These are phyloP conservation scores for Calonectria naviculata DNA, from an alignment of 2,329 filamentous ascomycete species.

Conservation along the genomic window DNA sequence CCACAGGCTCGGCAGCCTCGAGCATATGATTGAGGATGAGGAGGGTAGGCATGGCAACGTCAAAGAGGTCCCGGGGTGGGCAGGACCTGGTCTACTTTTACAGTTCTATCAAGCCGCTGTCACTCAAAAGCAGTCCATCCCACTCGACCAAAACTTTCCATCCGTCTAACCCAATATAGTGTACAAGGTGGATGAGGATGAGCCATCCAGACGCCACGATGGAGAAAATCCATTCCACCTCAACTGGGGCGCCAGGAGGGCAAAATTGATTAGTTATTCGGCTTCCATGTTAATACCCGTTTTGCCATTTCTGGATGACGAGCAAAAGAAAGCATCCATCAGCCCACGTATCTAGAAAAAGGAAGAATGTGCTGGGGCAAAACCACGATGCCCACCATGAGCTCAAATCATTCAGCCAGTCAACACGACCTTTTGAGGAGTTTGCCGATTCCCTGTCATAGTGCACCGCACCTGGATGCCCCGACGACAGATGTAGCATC, in stretches of 20 bases:
- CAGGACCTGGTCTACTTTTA: background rate
- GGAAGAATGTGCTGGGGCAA: background rate
- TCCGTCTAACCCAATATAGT: background rate
- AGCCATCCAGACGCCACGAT: background rate
- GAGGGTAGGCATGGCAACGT: background rate
- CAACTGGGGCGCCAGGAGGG: background rate
- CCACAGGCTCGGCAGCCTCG: background rate
- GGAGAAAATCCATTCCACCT: background rate
- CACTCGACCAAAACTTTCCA: background rate
- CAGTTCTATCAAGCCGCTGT: background rate
- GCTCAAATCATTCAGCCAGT: too few species aligned
- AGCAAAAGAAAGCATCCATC: background rate
- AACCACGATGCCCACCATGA: background rate
- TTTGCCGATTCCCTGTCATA: too few species aligned
- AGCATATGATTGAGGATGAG: background rate
- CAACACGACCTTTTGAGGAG: background rate
- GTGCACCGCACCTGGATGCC: background rate
- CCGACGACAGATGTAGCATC: background rate
- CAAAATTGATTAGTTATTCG: background rate
- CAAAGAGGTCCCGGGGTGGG: background rate
- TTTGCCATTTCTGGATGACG: background rate
- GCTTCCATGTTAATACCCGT: background rate
- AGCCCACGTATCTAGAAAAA: background rate
- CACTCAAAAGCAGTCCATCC: background rate
- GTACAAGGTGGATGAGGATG: background rate